These are phyloP conservation scores for Pseudogymnoascus sp. DNA, from an alignment of 2,329 filamentous ascomycete species.

Conservation along the genomic window DNA sequence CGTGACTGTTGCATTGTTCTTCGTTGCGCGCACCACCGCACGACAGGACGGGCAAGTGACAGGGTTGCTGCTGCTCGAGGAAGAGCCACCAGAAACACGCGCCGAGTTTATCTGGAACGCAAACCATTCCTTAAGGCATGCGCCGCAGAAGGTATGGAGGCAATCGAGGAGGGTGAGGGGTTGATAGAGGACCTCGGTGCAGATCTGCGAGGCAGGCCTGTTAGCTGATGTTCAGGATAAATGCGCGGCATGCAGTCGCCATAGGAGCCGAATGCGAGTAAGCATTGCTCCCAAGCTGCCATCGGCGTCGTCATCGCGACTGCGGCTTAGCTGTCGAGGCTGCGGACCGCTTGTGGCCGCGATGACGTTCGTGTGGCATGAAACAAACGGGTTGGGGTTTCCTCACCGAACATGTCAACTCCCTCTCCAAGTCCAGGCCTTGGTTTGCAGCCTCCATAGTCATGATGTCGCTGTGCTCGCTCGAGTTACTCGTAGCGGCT, in stretches of 20 bases:
- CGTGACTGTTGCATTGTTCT: conserved; percentile 82
- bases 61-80: conserved; percentile 28
- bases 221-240: conserved; percentile 1
- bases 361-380: neutral
- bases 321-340: conserved; percentile 3
- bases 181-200: conserved; percentile 88
- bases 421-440: conserved; percentile 72
- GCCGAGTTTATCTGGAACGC: conserved; percentile 49
- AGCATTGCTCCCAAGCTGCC: neutral
- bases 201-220: conserved; percentile 56
- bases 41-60: conserved; percentile 94
- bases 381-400: conserved; percentile 14
- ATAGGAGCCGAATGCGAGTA: neutral
- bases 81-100: conserved; percentile 20
- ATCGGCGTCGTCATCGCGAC: neutral
- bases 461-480: neutral
- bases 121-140: conserved; percentile 96
- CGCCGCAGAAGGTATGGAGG: conserved; percentile 91
- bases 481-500: neutral
- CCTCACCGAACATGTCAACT: conserved; percentile 90
- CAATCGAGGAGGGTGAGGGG: conserved; percentile 88
- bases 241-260: conserved; percentile 10
- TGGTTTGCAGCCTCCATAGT: conserved; percentile 45
- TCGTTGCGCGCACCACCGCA: conserved; percentile 74
- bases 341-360: conserved; percentile 9